These are phyloP conservation scores for Musa schizocarpa DNA, from an alignment of 176 grass and related monocot genomes.

Conservation along the genomic window DNA sequence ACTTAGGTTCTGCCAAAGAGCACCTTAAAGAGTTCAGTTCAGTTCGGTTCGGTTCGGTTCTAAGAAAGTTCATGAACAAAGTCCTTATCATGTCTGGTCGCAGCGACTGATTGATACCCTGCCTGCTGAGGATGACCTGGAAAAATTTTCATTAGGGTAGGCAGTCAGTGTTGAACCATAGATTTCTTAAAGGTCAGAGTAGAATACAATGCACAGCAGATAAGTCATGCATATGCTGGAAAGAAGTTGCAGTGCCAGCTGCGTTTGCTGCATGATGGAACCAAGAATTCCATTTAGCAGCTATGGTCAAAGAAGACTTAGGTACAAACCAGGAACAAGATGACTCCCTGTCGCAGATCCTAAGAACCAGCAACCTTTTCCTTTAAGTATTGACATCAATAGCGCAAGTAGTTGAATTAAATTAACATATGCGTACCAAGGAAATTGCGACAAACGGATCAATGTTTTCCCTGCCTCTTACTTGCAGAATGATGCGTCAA, in stretches of 20 bases:
- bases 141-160: background rate
- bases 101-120: background rate
- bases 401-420: background rate
- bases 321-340: background rate
- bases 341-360: background rate
- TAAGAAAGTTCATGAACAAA: background rate
- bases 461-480: constrained; percentile 70
- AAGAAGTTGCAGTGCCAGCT: too few relatives aligned
- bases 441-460: constrained; percentile 4
- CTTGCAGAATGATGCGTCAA: constrained; percentile 50
- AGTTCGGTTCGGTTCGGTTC: too few relatives aligned
- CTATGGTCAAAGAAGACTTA: too few relatives aligned
- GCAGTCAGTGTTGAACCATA: background rate
- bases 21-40: background rate
- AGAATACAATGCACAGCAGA: background rate
- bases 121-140: background rate
- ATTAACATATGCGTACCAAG: background rate
- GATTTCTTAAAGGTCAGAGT: background rate
- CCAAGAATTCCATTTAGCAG: background rate
- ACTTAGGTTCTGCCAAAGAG: background rate
- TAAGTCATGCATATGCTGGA: too few relatives aligned
- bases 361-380: background rate
- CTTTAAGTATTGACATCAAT: background rate
- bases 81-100: background rate
- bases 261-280: background rate